Base-by-base conservation (phyloP, 2,329 filamentous ascomycete genomes). In the Claviceps purpurea region DNA sequence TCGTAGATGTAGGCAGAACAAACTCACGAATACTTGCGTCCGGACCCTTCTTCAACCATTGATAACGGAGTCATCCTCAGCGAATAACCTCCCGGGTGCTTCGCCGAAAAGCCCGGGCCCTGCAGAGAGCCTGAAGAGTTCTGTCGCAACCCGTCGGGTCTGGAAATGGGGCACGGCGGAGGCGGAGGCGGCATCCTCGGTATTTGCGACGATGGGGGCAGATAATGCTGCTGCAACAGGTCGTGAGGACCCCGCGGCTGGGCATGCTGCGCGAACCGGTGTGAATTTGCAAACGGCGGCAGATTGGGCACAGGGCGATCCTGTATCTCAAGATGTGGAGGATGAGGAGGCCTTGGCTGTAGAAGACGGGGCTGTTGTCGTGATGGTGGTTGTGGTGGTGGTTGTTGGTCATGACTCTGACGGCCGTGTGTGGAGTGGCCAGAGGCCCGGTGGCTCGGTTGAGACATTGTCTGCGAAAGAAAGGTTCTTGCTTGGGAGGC, bases 1-100 rank as follows among this genome's bases (percentile, higher is more conserved):
- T 34, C 37, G 10, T 22, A 16, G 10, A 6, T 43, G 18, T 22
- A 20, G 8, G 13, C 13, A 43, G 18, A 34, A 10, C 3, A 34
- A 30, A 39, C 66, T 52, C 50, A 69, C 67, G 62, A 61, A 38
- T 69, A 69, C 53, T 63, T 67, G 53, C 65, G 60, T 11, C 66
- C 65, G 5, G 63, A 61, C 8, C 52, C 50, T 30, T 66, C 62
- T 50, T 69, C 67, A n/a, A 68, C 55, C 41, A 64, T 65, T 26
- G 66, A 67, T 18, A 67, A 60, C 2, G 62, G 55, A 16, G 58
- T 53, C 2, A 66, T 54, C 52, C 61, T 56, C 18, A 56, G 53
- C 16, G 55, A 54, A 4, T 60, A 14, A 20, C 44, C 54, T 14
- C 48, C 48, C 26, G 54, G 56, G 16, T 59, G 53, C 13, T 60